phyloP scores from a whole-genome alignment of 306 rosid genomes.

The Fragaria vesca region DNA sequence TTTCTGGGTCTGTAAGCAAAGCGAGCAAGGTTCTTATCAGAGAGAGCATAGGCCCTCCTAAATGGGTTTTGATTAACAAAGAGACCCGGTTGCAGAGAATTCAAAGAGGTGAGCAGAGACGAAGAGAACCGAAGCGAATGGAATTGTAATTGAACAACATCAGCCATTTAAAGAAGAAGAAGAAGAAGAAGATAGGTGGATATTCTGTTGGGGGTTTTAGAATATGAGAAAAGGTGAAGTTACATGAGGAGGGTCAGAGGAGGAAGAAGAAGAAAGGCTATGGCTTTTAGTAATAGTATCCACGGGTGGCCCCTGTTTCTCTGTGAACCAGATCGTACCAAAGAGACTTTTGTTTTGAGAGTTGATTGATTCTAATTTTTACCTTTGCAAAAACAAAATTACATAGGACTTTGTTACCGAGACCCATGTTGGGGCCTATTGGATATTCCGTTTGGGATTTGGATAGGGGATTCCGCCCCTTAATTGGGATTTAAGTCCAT shows the following conservation, averaged over 20 bases:
- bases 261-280: slow-evolving; percentile 2
- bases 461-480: slow-evolving; percentile 1
- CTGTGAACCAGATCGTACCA: slow-evolving; percentile 14
- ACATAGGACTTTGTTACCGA: not conserved
- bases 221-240: not conserved
- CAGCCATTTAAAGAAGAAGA: slow-evolving; percentile 57
- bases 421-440: not conserved
- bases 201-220: not conserved
- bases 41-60: slow-evolving; percentile 35
- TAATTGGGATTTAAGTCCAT: not conserved
- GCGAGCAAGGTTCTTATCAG: slow-evolving; percentile 36
- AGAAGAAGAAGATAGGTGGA: not conserved
- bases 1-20: slow-evolving; percentile 55
- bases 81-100: slow-evolving; percentile 39
- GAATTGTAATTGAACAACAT: slow-evolving; percentile 53
- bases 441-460: not conserved
- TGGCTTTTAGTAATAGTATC: slow-evolving; percentile 8
- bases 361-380: not conserved
- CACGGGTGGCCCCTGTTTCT: not conserved
- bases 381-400: not conserved
- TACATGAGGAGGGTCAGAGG: slow-evolving; percentile 8
- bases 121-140: slow-evolving; percentile 57
- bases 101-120: slow-evolving; percentile 39
- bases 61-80: slow-evolving; percentile 22
- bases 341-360: not conserved